Evolutionary conservation across 345 rosid genomes (phyloP), one percentile per base, ranked within the genome.

Genomic region (Gossypium turneri): DNA sequence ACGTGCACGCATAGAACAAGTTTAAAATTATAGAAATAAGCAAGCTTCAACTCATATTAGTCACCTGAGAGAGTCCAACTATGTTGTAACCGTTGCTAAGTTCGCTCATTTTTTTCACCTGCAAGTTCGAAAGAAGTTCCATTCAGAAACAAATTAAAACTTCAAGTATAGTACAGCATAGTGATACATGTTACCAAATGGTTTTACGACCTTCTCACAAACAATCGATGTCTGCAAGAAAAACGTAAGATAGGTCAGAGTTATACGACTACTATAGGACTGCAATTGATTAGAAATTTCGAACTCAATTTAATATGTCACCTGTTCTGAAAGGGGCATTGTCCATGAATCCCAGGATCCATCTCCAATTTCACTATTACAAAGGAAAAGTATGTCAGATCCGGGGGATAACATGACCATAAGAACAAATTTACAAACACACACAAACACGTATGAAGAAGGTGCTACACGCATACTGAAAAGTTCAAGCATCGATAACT

Each of bases 331-430:
- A 24, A 94, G 94, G 12, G 98, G 97, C 88, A 92, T 83, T 11
- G 88, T 84, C 97, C 98, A 94, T 24, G 98, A 94, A 82, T 94
- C 97, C 98, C 93, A 94, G 9, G 88, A 44, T 65, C 97, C 98
- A 48, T 92, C 90, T 76, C 98, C 97, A 79, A 92, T 94, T 80
- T 90, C 94, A 72, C 97, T 94, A 77, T 62, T 76, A 34, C 47
- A 55, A 61, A 1, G 48, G 45, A 11, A 53, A 60, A 20, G 64
- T 1, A 71, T 38, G 74, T 72, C 34, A 73, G 58, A 74, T 48
- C 57, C 22, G 20, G 17, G 8, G 16, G 20, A 43, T 48, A 44
- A 5, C 70, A 66, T 7, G 56, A 67, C 4, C 43, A 48, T 19
- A 67, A 48, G n/a, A 45, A 45, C 55, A 45, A 12, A 45, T 44